phyloP scores from a whole-genome alignment of 768 basidiomycete species.

The Termitomyces sp. region DNA sequence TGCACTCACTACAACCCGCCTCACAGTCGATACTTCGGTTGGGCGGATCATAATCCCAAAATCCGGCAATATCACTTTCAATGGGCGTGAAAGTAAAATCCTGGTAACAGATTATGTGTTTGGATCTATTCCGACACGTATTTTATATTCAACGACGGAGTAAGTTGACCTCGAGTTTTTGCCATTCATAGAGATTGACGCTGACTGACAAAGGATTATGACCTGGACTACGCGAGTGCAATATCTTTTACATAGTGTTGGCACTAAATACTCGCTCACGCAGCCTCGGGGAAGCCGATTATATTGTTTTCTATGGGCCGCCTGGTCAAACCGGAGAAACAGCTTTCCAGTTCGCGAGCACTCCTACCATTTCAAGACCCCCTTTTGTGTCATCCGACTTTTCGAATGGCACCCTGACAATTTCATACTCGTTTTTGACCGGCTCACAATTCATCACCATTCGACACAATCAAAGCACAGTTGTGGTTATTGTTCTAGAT shows the following conservation, averaged over 20 bases:
- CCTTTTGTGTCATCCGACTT: slow-evolving; percentile 26
- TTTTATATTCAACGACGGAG: slow-evolving; percentile 44
- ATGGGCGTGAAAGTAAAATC: slow-evolving; percentile 45
- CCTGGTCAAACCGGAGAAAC: slow-evolving; percentile 39
- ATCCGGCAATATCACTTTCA: slow-evolving; percentile 31
- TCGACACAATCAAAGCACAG: slow-evolving; percentile 15
- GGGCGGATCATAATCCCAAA: slow-evolving; percentile 33
- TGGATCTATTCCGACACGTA: slow-evolving; percentile 24
- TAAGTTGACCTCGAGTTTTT: slow-evolving; percentile 15
- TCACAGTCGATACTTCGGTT: slow-evolving; percentile 37
- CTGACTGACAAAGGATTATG: slow-evolving; percentile 31
- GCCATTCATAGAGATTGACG: background rate
- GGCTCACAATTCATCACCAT: slow-evolving; percentile 31
- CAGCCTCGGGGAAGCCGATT: slow-evolving; percentile 36
- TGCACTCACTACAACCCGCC: slow-evolving; percentile 33
- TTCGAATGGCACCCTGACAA: slow-evolving; percentile 29
- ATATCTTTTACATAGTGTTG: background rate
- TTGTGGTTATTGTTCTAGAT: slow-evolving; percentile 35
- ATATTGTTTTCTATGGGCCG: slow-evolving; percentile 37
- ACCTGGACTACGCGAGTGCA: slow-evolving; percentile 45
- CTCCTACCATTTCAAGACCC: slow-evolving; percentile 22
- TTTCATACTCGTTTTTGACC: slow-evolving; percentile 27
- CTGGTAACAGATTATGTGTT: slow-evolving; percentile 44
- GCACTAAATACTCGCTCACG: background rate
- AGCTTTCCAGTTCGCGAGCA: slow-evolving; percentile 26